Conservation (phyloP, 1,284 basidiomycete genomes). For the Cystobasidium pallidum region DNA sequence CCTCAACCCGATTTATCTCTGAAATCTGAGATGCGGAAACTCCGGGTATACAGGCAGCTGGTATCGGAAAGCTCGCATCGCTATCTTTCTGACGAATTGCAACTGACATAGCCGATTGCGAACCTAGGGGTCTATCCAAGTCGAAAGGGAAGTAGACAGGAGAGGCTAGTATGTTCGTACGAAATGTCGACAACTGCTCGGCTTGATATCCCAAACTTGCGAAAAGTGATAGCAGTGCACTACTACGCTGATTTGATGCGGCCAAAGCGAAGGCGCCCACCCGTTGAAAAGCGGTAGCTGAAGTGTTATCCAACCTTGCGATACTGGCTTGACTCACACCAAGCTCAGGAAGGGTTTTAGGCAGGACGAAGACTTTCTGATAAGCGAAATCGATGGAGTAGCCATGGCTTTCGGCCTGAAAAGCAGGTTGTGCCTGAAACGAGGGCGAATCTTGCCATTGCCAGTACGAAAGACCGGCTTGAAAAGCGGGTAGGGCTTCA, state of each 20-base stretch:
- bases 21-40: neutral
- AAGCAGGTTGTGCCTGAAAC: constrained; percentile 41
- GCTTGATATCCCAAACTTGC: constrained; percentile 11
- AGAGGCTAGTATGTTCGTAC: constrained; percentile 14
- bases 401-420: constrained; percentile 44
- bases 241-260: constrained; percentile 38
- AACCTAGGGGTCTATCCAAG: constrained; percentile 1
- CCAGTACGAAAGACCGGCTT: constrained; percentile 32
- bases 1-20: constrained; percentile 43
- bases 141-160: constrained; percentile 45
- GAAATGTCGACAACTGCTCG: constrained; percentile 40
- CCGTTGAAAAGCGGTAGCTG: constrained; percentile 22
- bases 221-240: constrained; percentile 44
- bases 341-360: neutral
- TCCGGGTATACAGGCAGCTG: constrained; percentile 27
- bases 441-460: constrained; percentile 44
- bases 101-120: neutral
- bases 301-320: neutral
- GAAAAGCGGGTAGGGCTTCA: constrained; percentile 33
- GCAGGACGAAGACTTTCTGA: constrained; percentile 19
- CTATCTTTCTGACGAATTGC: neutral
- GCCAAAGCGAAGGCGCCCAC: constrained; percentile 39
- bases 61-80: constrained; percentile 40
- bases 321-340: neutral
- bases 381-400: constrained; percentile 45